Conservation (phyloP, 2,329 filamentous ascomycete species). For the Fusarium luffae region DNA sequence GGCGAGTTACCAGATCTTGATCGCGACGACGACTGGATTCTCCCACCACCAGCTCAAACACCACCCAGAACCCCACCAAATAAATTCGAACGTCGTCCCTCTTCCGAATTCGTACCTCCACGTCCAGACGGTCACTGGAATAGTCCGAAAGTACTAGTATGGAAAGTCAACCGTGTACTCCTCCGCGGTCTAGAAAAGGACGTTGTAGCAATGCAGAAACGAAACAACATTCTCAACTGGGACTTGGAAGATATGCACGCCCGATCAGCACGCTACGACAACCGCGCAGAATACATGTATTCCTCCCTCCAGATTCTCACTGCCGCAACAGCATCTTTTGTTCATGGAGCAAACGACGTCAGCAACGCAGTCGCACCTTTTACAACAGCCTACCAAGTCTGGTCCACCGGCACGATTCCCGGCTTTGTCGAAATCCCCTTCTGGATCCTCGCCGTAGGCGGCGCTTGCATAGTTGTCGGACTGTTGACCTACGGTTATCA, state of each 20-base stretch:
- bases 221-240: constrained; percentile 61
- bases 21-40: constrained; percentile 49
- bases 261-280: constrained; percentile 68
- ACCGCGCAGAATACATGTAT: constrained; percentile 70
- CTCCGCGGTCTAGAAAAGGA: constrained; percentile 62
- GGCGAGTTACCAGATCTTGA: constrained; percentile 42
- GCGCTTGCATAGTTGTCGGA: constrained; percentile 63
- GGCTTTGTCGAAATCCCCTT: constrained; percentile 62
- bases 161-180: constrained; percentile 54
- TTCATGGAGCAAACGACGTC: constrained; percentile 76
- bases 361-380: constrained; percentile 72
- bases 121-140: constrained; percentile 55
- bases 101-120: constrained; percentile 46
- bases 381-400: constrained; percentile 71
- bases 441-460: constrained; percentile 69
- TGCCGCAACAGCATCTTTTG: constrained; percentile 71
- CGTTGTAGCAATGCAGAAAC: constrained; percentile 58
- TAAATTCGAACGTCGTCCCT: constrained; percentile 9
- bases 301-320: constrained; percentile 70
- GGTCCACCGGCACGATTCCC: constrained; percentile 59
- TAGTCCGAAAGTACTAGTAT: constrained; percentile 54
- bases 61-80: constrained; percentile 26
- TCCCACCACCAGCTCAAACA: constrained; percentile 47
- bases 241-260: constrained; percentile 64
- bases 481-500: constrained; percentile 71